Conservation (phyloP, 345 rosid genomes). For the Gossypium raimondii region DNA sequence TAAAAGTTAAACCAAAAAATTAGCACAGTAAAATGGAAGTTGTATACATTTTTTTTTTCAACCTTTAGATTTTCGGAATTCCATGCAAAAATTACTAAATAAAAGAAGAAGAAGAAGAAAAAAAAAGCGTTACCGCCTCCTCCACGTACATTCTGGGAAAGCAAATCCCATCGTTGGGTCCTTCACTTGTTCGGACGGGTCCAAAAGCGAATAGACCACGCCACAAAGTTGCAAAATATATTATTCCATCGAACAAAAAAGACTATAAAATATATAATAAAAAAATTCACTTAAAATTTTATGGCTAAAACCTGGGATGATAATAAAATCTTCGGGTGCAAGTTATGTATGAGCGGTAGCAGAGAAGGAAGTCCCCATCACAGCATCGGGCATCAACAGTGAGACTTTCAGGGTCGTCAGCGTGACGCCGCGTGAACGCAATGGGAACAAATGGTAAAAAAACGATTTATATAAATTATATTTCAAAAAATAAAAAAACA, state of each 20-base stretch:
- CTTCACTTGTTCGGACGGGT: neutral
- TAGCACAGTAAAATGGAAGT: neutral
- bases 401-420: constrained; percentile 36
- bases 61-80: constrained; percentile 13
- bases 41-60: neutral
- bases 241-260: neutral
- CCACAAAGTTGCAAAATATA: constrained; percentile 18
- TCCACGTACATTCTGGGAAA: constrained; percentile 26
- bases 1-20: neutral
- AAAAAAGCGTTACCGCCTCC: constrained; percentile 3
- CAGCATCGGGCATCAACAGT: neutral
- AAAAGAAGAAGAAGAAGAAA: no score
- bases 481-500: neutral
- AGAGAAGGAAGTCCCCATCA: neutral
- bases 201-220: constrained; percentile 15
- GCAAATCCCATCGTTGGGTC: neutral
- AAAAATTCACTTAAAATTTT: neutral
- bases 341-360: neutral
- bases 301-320: no score
- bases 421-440: constrained; percentile 60
- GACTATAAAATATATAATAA: neutral
- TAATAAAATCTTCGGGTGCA: constrained; percentile 20
- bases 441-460: constrained; percentile 28
- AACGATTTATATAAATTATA: neutral
- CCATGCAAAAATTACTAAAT: constrained; percentile 23